These are phyloP conservation scores for Porpolomopsis calyptriformis DNA, from an alignment of 768 basidiomycete species.

Conservation along the genomic window DNA sequence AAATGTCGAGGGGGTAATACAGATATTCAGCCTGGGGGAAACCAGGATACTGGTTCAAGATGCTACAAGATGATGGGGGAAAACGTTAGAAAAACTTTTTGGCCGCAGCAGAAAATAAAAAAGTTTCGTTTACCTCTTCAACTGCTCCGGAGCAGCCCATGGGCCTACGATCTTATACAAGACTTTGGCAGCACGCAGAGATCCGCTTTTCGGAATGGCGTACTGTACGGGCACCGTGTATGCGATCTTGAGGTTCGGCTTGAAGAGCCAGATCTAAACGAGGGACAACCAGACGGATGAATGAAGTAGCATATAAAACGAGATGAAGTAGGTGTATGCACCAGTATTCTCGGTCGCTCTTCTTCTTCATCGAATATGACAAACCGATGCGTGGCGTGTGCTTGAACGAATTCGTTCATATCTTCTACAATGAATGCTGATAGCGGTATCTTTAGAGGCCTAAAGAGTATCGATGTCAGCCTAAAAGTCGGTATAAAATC, in stretches of 20 bases:
- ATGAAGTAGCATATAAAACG: background rate
- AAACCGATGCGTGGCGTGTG: slow-evolving; percentile 91
- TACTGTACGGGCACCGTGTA: slow-evolving; percentile 50
- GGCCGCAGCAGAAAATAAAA: background rate
- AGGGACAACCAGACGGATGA: slow-evolving; percentile 1
- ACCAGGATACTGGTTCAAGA: slow-evolving; percentile 62
- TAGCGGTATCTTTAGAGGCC: slow-evolving; percentile 45
- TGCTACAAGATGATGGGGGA: slow-evolving; percentile 24
- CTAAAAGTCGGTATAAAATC: background rate
- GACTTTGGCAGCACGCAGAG: slow-evolving; percentile 69
- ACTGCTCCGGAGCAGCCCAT: slow-evolving; percentile 37
- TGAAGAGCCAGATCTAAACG: slow-evolving; percentile 85
- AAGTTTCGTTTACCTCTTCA: slow-evolving; percentile 35
- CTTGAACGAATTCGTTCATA: slow-evolving; percentile 83
- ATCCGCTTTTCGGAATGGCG: slow-evolving; percentile 49
- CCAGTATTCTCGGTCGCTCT: slow-evolving; percentile 67
- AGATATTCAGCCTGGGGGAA: slow-evolving; percentile 86
- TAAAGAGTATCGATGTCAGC: slow-evolving; percentile 10
- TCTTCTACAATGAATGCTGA: slow-evolving; percentile 88
- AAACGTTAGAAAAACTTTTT: slow-evolving; percentile 6
- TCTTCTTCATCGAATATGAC: slow-evolving; percentile 81
- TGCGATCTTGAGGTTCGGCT: slow-evolving; percentile 72
- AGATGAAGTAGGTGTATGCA: slow-evolving; percentile 34
- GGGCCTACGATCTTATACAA: slow-evolving; percentile 73
- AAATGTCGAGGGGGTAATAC: slow-evolving; percentile 71